phyloP scores from a whole-genome alignment of 1,139 yeast species.

The Diutina ranongensis region DNA sequence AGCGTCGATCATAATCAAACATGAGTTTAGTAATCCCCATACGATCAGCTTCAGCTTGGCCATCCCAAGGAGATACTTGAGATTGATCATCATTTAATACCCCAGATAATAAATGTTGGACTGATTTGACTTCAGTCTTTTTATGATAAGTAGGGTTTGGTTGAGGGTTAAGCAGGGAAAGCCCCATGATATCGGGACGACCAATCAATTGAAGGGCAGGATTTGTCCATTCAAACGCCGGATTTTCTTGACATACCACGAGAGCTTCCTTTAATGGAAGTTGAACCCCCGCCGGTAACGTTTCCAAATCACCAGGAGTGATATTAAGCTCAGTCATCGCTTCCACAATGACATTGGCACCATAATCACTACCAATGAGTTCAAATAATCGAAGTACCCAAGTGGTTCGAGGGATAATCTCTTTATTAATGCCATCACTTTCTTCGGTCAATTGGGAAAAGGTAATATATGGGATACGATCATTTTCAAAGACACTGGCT shows the following conservation, averaged over 20 bases:
- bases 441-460: constrained; percentile 63
- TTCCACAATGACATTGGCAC: constrained; percentile 42
- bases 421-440: constrained; percentile 45
- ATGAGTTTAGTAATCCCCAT: constrained; percentile 52
- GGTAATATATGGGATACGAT: constrained; percentile 48
- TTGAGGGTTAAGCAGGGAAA: constrained; percentile 8
- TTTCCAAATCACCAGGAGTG: constrained; percentile 42
- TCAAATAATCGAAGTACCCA: constrained; percentile 50
- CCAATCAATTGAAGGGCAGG: constrained; percentile 51
- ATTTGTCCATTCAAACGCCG: constrained; percentile 38
- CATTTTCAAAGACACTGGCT: constrained; percentile 18
- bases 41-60: constrained; percentile 12
- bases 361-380: constrained; percentile 43
- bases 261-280: constrained; percentile 56
- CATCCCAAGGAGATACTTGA: constrained; percentile 11
- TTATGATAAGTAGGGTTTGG: not conserved
- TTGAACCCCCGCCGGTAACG: constrained; percentile 63
- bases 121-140: not conserved
- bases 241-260: constrained; percentile 42
- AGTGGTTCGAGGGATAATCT: constrained; percentile 55
- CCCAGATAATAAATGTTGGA: not conserved
- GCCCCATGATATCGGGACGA: constrained; percentile 48
- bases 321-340: constrained; percentile 48
- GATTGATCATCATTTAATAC: not conserved
- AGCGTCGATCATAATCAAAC: constrained; percentile 69